Base-by-base conservation (phyloP, 1,284 basidiomycete species). In the Papiliotrema nemorosa region DNA sequence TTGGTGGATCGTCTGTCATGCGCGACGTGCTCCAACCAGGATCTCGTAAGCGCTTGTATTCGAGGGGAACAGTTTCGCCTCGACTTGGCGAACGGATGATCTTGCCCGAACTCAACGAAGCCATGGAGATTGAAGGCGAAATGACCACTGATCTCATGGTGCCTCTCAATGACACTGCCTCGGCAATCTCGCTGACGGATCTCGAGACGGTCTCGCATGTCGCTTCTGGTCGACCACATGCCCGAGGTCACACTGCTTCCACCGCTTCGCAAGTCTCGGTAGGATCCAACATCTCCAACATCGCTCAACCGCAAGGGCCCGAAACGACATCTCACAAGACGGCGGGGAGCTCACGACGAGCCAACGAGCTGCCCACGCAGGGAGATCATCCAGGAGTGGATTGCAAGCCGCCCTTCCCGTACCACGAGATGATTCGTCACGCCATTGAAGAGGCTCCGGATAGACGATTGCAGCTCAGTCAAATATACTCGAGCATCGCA, bases 361-460 rank as follows among this genome's bases (percentile, higher is more conserved):
- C 63, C 36, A 69, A 69, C 55, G 68, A 72, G 53, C 57, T 70
- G 14, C 66, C 70, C 0, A 65, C 68, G 5, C 62, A 69, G 31
- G 68, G 68, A 29, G 59, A 64, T 21, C 57, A 55, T 40, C 70
- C 70, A 2, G 70, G 70, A 4, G 62, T 63, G 41, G 70, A 74
- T 52, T 72, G 70, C 57, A 73, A 73, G 58, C 73, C 73, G 26
- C 71, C 71, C 26, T 66, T 73, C 44, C 71, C 73, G 0, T 75
- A 75, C 50, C 72, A 73, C 56, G 73, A 73, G 49, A 63, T 73
- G 63, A 75, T 75, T 49, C 60, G 70, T 34, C 59, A 68, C 50
- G 73, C 71, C n/a, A 75, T 75, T 46, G 72, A 75, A 55, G 34
- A 52, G 24, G 67, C 69, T 6, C 68, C 68, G 9, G 70, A 73